phyloP scores from a whole-genome alignment of 2,329 filamentous ascomycete genomes.

The Pseudogymnoascus sp. region DNA sequence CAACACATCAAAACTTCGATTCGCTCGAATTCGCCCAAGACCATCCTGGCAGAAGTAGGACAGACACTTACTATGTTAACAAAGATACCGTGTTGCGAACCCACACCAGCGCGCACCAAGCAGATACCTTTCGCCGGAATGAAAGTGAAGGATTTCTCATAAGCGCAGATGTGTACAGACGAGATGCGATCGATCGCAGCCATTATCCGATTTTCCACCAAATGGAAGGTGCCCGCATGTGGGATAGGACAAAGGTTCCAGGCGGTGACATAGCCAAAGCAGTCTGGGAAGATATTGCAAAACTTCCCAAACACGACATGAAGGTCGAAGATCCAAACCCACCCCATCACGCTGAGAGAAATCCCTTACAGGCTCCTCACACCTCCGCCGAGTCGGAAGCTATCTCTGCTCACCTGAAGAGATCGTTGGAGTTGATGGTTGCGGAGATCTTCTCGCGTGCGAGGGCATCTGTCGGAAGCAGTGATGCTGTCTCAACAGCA shows the following conservation, averaged over 20 bases:
- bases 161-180: conserved; percentile 86
- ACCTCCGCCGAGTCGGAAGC: conserved; percentile 69
- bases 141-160: conserved; percentile 75
- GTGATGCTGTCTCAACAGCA: conserved; percentile 41
- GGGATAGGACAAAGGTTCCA: conserved; percentile 60
- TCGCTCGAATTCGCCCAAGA: conserved; percentile 84
- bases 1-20: conserved; percentile 85
- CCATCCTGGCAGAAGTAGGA: conserved; percentile 77
- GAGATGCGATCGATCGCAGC: conserved; percentile 87
- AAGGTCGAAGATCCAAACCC: conserved; percentile 78
- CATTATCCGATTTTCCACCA: conserved; percentile 98
- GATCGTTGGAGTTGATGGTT: conserved; percentile 80
- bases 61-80: conserved; percentile 96
- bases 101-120: conserved; percentile 90
- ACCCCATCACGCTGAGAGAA: conserved; percentile 64
- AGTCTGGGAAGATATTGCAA: conserved; percentile 61
- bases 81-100: conserved; percentile 74
- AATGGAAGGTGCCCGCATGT: conserved; percentile 90
- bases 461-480: conserved; percentile 50
- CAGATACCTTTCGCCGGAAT: conserved; percentile 67
- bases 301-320: conserved; percentile 64
- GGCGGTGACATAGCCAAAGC: conserved; percentile 51
- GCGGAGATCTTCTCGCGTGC: conserved; percentile 80
- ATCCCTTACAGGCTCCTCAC: conserved; percentile 66
- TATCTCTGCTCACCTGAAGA: conserved; percentile 76